Conservation (phyloP, 495 filamentous ascomycete species). For the Trichocladium uniseriatum region DNA sequence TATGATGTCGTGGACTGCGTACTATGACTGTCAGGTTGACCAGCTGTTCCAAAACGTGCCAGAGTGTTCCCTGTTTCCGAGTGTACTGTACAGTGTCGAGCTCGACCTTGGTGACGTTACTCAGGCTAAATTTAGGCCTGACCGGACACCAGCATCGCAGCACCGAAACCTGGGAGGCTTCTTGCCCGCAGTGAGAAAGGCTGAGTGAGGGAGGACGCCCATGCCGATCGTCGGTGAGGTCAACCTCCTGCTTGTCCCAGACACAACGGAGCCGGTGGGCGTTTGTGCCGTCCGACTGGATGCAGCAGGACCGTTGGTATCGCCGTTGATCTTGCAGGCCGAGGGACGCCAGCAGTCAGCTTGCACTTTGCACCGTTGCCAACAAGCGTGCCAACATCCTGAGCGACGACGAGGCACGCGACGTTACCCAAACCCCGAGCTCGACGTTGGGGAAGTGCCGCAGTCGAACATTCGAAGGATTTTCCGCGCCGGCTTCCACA, state of each 20-base stretch:
- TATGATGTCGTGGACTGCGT: too few species aligned
- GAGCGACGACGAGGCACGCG: conserved; percentile 1
- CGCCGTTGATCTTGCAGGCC: neutral
- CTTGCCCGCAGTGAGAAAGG: neutral
- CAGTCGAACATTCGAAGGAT: conserved; percentile 15
- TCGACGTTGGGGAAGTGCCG: conserved; percentile 7
- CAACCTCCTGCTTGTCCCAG: conserved; percentile 5
- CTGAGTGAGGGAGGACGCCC: neutral
- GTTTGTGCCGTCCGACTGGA: neutral
- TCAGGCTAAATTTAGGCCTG: conserved; percentile 23
- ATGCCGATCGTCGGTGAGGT: conserved; percentile 16
- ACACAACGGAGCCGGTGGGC: neutral
- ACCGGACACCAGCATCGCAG: conserved; percentile 13
- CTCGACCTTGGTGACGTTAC: conserved; percentile 20
- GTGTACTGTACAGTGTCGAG: neutral
- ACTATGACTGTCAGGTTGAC: too few species aligned
- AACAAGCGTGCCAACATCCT: neutral
- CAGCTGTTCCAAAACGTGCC: neutral
- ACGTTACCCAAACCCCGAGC: neutral
- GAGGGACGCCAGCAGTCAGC: neutral
- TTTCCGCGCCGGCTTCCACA: conserved; percentile 4
- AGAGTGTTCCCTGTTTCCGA: neutral
- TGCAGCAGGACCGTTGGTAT: neutral
- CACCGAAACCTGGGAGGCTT: conserved; percentile 11
- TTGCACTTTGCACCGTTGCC: neutral